Conservation (phyloP, 2,329 filamentous ascomycete species). For the Colletotrichum kahawae region DNA sequence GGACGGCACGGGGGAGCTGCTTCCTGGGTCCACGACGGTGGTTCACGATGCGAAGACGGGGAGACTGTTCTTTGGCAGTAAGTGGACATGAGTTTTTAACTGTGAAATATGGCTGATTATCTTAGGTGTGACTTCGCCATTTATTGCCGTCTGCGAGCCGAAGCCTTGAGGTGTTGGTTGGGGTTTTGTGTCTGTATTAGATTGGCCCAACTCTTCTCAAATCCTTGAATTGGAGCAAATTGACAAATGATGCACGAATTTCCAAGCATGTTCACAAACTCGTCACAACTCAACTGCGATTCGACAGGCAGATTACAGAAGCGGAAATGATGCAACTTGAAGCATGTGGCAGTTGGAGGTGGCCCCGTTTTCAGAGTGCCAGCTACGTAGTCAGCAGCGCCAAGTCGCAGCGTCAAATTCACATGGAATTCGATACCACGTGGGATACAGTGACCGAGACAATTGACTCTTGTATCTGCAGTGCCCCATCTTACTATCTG, state of each 20-base stretch:
- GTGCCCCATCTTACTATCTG: background rate
- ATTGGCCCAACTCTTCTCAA: background rate
- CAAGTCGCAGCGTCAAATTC: background rate
- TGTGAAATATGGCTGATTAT: background rate
- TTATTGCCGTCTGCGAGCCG: conserved; percentile 27
- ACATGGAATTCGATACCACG: conserved; percentile 13
- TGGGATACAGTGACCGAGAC: background rate
- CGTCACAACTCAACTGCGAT: background rate
- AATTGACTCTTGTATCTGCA: background rate
- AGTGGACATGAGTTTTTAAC: background rate
- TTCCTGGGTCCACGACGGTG: conserved; percentile 28
- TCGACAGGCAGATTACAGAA: background rate
- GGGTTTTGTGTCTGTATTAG: background rate
- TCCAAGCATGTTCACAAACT: background rate
- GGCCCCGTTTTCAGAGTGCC: background rate
- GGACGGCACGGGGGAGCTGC: conserved; percentile 27
- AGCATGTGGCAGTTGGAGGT: background rate
- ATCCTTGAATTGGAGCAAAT: background rate
- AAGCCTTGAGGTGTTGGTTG: background rate
- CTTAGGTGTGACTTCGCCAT: conserved; percentile 25
- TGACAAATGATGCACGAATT: background rate
- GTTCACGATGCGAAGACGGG: conserved; percentile 32
- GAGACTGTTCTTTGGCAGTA: conserved; percentile 30
- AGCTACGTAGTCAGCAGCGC: background rate
- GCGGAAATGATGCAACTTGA: background rate